Evolutionary conservation across 2,329 filamentous ascomycete genomes (phyloP).

Genomic region (Celoporthe dispersa): DNA sequence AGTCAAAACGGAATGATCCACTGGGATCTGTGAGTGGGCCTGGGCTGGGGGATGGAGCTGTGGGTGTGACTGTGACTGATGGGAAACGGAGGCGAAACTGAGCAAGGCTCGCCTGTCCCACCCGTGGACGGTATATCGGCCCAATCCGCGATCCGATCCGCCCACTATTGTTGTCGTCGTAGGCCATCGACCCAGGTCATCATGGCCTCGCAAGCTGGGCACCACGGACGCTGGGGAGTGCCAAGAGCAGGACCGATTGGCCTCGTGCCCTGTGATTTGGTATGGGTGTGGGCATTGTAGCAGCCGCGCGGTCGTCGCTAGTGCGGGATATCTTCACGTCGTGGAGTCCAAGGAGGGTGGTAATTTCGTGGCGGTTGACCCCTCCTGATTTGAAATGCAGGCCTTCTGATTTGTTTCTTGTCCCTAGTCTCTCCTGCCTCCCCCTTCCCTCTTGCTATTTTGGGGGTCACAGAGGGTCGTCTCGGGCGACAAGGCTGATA

Average conservation of each 20-base stretch:
- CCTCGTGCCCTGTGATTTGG: not conserved
- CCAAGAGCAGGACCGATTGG: slow-evolving; percentile 4
- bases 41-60: not conserved
- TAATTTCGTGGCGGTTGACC: not conserved
- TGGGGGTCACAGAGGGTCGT: slow-evolving; percentile 1
- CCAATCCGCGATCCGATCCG: not conserved
- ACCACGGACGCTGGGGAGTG: not conserved
- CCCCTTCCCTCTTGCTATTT: not conserved
- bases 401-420: slow-evolving; percentile 26
- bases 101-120: slow-evolving; percentile 12
- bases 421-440: not conserved
- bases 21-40: not conserved
- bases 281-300: slow-evolving; percentile 11
- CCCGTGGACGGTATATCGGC: not conserved
- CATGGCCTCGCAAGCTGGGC: not conserved
- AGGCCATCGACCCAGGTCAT: not conserved
- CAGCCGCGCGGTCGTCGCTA: slow-evolving; percentile 2
- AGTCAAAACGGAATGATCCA: slow-evolving; percentile 19
- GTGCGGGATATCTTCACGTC: slow-evolving; percentile 12
- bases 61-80: not conserved
- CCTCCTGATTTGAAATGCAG: slow-evolving; percentile 27
- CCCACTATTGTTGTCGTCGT: not conserved
- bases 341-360: slow-evolving; percentile 4
- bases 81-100: slow-evolving; percentile 30
- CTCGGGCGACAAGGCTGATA: not conserved